These are phyloP conservation scores for Nyssa sinensis DNA, from an alignment of 148 eudicot species.

Conservation along the genomic window DNA sequence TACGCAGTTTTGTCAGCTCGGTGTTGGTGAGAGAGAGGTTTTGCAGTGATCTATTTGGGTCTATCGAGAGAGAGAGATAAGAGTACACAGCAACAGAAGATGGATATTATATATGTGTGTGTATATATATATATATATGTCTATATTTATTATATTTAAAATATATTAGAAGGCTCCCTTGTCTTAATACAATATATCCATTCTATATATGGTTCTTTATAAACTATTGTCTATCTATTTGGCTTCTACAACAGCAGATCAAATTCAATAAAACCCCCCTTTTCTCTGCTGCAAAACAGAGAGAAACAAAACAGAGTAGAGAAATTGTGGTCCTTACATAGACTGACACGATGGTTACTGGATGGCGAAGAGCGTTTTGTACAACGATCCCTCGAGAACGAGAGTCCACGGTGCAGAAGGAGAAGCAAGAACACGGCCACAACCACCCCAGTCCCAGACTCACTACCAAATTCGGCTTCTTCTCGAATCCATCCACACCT, in stretches of 20 bases:
- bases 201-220: not conserved
- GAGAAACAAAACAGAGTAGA: no score
- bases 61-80: constrained; percentile 1
- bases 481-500: constrained; percentile 57
- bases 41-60: constrained; percentile 9
- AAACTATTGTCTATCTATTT: not conserved
- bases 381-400: constrained; percentile 53
- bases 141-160: no score
- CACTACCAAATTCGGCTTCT: constrained; percentile 46
- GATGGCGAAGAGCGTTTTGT: constrained; percentile 84
- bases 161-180: no score
- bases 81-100: not conserved
- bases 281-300: no score
- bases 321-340: no score
- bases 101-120: not conserved
- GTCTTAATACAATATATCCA: constrained; percentile 1
- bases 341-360: constrained; percentile 46
- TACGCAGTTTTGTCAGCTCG: not conserved
- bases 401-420: constrained; percentile 19
- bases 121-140: not conserved
- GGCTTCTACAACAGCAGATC: not conserved
- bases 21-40: not conserved
- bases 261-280: not conserved
- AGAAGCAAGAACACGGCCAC: not conserved
- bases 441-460: constrained; percentile 32